These are phyloP conservation scores for Luffa acutangula DNA, from an alignment of 306 rosid species.

Conservation along the genomic window DNA sequence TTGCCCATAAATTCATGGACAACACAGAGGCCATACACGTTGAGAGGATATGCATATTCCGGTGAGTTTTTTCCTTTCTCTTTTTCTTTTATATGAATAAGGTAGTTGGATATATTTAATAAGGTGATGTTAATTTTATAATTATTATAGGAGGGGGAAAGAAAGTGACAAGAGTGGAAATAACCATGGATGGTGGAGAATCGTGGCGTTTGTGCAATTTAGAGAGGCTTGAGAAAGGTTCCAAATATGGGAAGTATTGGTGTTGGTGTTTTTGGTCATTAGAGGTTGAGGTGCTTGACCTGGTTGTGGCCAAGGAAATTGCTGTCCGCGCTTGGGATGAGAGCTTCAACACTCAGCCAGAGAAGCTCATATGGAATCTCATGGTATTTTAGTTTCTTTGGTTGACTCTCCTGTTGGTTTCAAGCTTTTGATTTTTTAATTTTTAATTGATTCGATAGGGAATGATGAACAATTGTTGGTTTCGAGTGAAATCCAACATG, in stretches of 20 bases:
- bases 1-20: conserved; percentile 74
- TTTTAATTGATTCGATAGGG: conserved; percentile 29
- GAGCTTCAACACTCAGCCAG: conserved; percentile 72
- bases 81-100: no score
- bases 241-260: conserved; percentile 67
- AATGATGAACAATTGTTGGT: conserved; percentile 95
- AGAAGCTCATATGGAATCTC: conserved; percentile 81
- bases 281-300: conserved; percentile 55
- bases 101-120: not conserved
- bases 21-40: conserved; percentile 45
- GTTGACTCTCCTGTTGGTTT: no score
- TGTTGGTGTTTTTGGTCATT: conserved; percentile 94
- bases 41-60: conserved; percentile 72
- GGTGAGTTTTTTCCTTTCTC: conserved; percentile 26
- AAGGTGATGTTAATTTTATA: not conserved
- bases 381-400: conserved; percentile 41
- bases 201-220: conserved; percentile 50
- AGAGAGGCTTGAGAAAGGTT: conserved; percentile 52
- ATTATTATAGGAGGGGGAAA: conserved; percentile 58
- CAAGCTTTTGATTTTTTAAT: no score
- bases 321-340: conserved; percentile 86
- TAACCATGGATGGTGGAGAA: conserved; percentile 62
- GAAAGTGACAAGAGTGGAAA: conserved; percentile 83
- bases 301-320: conserved; percentile 50
- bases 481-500: conserved; percentile 49